Evolutionary conservation across 2,329 filamentous ascomycete genomes (phyloP), one percentile per base, ranked within the genome.

Genomic region (Microcyclosporella mali): DNA sequence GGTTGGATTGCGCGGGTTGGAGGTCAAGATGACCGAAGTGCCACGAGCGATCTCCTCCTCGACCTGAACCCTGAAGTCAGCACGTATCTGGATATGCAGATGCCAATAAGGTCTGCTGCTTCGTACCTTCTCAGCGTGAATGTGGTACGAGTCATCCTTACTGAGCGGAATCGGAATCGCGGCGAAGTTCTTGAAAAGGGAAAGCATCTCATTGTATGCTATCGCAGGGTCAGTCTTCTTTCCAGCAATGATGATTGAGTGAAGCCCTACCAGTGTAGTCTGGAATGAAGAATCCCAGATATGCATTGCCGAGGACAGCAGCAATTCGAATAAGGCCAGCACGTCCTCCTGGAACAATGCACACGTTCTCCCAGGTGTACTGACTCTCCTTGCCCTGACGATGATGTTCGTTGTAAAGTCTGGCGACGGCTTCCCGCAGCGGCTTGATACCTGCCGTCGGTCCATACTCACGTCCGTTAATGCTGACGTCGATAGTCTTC

Each of bases 301-400:
- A 64, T 42, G 88, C 83, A 65, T 94, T 94, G 52, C 90, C 90
- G 56, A 97, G 70, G 4, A 97, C 88, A 39, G 90, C 90, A 15
- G 90, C 90, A 63, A 97, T 95, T 56, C 90, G 81, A 64, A 95
- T 95, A 68, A 97, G 72, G 37, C 90, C 90, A 27, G 90, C 90
- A 57, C 90, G 81, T 30, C 90, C 90, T 65, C 89, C 89, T 34
- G 90, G 90, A 3, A 97, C 90, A 63, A 97, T 94, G 64, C 86
- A 89, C 14, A 95, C 90, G 65, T 97, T 97, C 73, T 97, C 90
- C 85, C 87, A 95, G 4, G 86, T 94, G 66, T 97, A 97, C 69
- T 94, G 76, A 66, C 84, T 90, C 9, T 81, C 75, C 71, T 92
- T 94, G 60, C 85, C 88, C 69, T 90, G 71, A 52, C 90, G 82